Evolutionary conservation across 176 grass and related monocot species (phyloP), one percentile per base, ranked within the genome.

Genomic region (Thinopyrum elongatum): DNA sequence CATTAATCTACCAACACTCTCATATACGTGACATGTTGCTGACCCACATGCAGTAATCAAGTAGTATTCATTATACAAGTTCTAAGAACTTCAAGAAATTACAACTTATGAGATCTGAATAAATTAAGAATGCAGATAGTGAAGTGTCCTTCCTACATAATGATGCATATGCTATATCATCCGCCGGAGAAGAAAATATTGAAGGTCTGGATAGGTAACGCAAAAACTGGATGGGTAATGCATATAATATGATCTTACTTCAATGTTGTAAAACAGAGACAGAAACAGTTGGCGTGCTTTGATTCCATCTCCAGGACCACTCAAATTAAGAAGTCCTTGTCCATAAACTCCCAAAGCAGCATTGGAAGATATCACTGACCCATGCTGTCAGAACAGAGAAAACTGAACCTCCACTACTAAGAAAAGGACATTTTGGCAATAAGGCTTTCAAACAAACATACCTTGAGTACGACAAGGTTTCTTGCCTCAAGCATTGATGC

Each of bases 291-390:
- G 89, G 28, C 81, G 92, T 74, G 97, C 94, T 88, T 88, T 96
- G 75, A 99, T 99, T 87, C 89, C 97, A 94, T 99, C 97, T 2
- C 97, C 97, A 73, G 80, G 81, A 47, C 97, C 97, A 71, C 92
- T 96, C 79, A 99, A 92, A 70, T 93, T 99, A 86, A 99, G 94
- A 91, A 90, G 97, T 57, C 97, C 97, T 99, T 99, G 97, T 61
- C 94, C 97, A 90, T 96, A 99, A 49, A 99, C 88, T 71, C 90
- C 90, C 92, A 99, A 91, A 86, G 95, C 88, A 80, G 97, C 94
- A 91, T 96, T 99, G 59, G 94, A 99, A 84, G 90, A 94, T 84
- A 99, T 93, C 21, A 99, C 84, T 74, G 94, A 99, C 78, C 91
- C 95, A 87, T 99, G 97, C 97, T 99, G 94, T 81, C 42, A 86